phyloP scores from a whole-genome alignment of 2,329 filamentous ascomycete species.

The Xylariaceae sp. region DNA sequence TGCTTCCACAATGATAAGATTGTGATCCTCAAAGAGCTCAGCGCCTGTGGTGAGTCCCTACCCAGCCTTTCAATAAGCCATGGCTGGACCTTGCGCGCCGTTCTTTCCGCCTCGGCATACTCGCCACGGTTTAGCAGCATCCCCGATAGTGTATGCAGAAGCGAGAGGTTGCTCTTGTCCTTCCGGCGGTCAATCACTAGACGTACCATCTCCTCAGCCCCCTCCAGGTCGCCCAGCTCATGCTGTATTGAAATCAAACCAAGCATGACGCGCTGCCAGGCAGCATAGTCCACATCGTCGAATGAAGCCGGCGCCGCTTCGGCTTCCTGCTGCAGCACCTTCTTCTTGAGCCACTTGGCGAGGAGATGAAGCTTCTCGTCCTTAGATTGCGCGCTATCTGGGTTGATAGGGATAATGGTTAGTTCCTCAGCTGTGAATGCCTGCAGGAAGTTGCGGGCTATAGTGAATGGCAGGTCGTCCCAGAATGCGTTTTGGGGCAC shows the following conservation, averaged over 20 bases:
- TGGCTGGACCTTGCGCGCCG: background rate
- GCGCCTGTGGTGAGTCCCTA: background rate
- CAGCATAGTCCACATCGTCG: too few species aligned
- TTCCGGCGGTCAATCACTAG: slow-evolving; percentile 8
- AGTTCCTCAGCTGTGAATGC: slow-evolving; percentile 16
- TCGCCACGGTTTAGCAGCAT: slow-evolving; percentile 14
- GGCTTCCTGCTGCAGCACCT: too few species aligned
- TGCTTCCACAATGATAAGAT: slow-evolving; percentile 17
- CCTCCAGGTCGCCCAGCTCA: too few species aligned
- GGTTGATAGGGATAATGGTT: slow-evolving; percentile 15
- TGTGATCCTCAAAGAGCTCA: too few species aligned
- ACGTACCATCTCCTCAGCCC: too few species aligned
- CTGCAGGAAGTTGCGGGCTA: slow-evolving; percentile 25
- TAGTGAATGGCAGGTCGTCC: too few species aligned
- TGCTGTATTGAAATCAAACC: too few species aligned
- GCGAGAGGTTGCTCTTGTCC: slow-evolving; percentile 15
- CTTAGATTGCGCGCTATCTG: slow-evolving; percentile 8
- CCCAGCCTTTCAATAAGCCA: slow-evolving; percentile 11
- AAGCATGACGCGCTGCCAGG: too few species aligned
- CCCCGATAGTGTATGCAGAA: too few species aligned
- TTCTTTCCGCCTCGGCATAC: slow-evolving; percentile 10
- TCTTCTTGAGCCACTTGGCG: slow-evolving; percentile 9
- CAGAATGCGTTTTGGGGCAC: too few species aligned
- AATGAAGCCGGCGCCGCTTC: too few species aligned
- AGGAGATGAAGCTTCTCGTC: slow-evolving; percentile 20